These are phyloP conservation scores for Malassezia sympodialis DNA, from an alignment of 1,284 basidiomycete genomes.

Conservation along the genomic window DNA sequence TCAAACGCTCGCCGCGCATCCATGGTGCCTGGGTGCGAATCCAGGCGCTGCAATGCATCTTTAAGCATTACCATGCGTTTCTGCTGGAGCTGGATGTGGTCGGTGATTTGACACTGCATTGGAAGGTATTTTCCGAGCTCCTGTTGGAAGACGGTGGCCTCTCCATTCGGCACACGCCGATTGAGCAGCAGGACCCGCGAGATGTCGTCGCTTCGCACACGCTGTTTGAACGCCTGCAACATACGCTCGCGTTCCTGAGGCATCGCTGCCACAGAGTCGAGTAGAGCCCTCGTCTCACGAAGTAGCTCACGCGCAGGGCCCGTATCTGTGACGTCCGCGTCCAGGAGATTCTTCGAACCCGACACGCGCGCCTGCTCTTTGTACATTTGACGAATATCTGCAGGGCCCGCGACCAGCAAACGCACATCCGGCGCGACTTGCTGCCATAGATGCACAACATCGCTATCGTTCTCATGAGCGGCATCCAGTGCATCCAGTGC, in stretches of 20 bases:
- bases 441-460: slow-evolving; percentile 67
- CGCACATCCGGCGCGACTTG: slow-evolving; percentile 61
- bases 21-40: slow-evolving; percentile 4
- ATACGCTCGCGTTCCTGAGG: slow-evolving; percentile 66
- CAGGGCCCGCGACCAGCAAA: slow-evolving; percentile 55
- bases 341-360: slow-evolving; percentile 12
- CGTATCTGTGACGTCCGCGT: slow-evolving; percentile 4
- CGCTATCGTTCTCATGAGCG: slow-evolving; percentile 67
- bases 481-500: slow-evolving; percentile 66
- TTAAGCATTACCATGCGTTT: slow-evolving; percentile 20
- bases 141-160: slow-evolving; percentile 75
- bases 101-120: slow-evolving; percentile 59
- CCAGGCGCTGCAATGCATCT: slow-evolving; percentile 8
- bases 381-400: slow-evolving; percentile 57
- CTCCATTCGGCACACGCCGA: slow-evolving; percentile 69
- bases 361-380: background rate
- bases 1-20: slow-evolving; percentile 55
- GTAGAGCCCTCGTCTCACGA: background rate
- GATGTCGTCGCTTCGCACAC: slow-evolving; percentile 92
- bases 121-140: slow-evolving; percentile 93
- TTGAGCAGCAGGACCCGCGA: slow-evolving; percentile 87
- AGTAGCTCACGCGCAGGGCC: background rate
- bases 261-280: slow-evolving; percentile 26
- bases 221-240: slow-evolving; percentile 85
- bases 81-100: slow-evolving; percentile 23